Base-by-base conservation (phyloP, 768 basidiomycete genomes). In the Thelephora aurantiotincta region DNA sequence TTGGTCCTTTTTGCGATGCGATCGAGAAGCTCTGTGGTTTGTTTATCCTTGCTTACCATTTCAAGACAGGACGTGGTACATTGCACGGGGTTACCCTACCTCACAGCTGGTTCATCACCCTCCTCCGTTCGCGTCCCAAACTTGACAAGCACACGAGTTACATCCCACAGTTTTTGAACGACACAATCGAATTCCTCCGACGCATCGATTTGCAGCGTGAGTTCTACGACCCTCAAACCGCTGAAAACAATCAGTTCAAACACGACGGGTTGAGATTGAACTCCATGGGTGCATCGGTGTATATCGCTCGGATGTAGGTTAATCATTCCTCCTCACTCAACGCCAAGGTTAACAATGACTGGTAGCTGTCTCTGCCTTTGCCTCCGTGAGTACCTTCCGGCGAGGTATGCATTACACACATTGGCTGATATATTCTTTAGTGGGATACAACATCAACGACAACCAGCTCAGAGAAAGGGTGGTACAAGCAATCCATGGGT, bases 321-420 rank as follows among this genome's bases (percentile, higher is more conserved):
- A 4, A 30, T 30, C 26, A 4, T 30, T 30, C 26, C 26, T 30
- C 26, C 4, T 30, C 9, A 4, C 26, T 9, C 26, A 9, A 30
- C 5, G 26, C 26, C 26, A 9, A 30, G 26, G 9, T 30, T 30
- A 9, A 30, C 26, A 9, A 30, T 30, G 4, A 9, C 9, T 30
- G 26, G 26, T 38, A 78, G 77, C 19, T 77, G 72, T 52, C 62
- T 66, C 50, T 63, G 66, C 7, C 52, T 78, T 6, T 71, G 68
- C 47, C 55, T 78, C 26, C 51, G 78, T 78, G 55, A 42, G 72
- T 66, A 30, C 7, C 12, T 2, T n/a, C 45, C 26, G 9, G 26
- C 9, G 26, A 9, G 5, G 26, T 9, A 30, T 4, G 26, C 26
- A 9, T 30, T 30, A 30, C 26, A 30, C 26, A 30, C 5, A 30